phyloP scores from a whole-genome alignment of 352 stramenopile genomes.

The Pythium folliculosum region DNA sequence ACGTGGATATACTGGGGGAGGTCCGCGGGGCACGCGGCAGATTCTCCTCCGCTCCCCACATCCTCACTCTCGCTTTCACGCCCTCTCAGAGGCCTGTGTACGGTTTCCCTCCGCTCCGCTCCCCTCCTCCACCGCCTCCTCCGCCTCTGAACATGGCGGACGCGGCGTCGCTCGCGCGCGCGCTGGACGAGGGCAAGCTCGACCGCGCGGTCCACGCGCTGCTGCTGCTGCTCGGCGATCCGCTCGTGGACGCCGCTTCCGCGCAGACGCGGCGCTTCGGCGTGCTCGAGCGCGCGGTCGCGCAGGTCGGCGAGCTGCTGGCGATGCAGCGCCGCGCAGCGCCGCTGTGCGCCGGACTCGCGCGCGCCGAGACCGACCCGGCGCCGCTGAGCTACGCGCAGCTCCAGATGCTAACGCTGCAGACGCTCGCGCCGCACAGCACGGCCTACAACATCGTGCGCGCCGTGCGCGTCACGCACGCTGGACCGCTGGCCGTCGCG shows the following conservation, averaged over 20 bases:
- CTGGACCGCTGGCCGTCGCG: constrained; percentile 20
- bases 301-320: constrained; percentile 17
- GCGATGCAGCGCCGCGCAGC: constrained; percentile 12
- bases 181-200: constrained; percentile 39
- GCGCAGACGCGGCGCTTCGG: constrained; percentile 22
- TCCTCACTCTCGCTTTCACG: constrained; percentile 1
- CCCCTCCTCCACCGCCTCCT: neutral
- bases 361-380: neutral
- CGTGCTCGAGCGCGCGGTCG: constrained; percentile 23
- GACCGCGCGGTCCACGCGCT: constrained; percentile 43
- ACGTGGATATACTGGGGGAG: neutral
- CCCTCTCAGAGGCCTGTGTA: too few species aligned
- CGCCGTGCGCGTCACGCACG: constrained; percentile 32
- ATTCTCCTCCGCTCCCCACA: neutral
- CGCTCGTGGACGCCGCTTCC: neutral
- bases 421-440: constrained; percentile 40
- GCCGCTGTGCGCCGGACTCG: constrained; percentile 14
- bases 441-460: constrained; percentile 56
- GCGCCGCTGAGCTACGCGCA: constrained; percentile 48
- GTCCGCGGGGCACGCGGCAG: neutral
- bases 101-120: too few species aligned
- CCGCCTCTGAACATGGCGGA: neutral
- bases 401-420: constrained; percentile 61
- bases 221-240: constrained; percentile 36
- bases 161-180: constrained; percentile 20